Evolutionary conservation across 805 yeast genomes (phyloP).

Genomic region (Wickerhamomyces bisporus): DNA sequence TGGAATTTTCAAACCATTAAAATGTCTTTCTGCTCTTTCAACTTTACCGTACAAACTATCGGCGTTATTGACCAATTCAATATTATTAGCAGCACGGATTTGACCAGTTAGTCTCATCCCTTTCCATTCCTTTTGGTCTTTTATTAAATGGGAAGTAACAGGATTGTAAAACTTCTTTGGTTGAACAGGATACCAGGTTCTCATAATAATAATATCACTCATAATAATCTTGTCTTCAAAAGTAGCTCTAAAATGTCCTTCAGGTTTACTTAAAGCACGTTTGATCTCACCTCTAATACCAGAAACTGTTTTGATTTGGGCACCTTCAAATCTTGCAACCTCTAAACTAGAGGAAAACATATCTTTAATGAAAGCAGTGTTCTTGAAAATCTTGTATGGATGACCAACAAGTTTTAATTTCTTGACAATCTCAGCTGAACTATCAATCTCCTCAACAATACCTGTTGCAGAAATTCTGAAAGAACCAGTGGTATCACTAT

Average conservation of each 20-base stretch:
- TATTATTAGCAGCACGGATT: constrained; percentile 69
- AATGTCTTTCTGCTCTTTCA: constrained; percentile 78
- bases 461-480: constrained; percentile 98
- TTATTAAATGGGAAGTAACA: constrained; percentile 79
- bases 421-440: constrained; percentile 86
- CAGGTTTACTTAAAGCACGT: constrained; percentile 89
- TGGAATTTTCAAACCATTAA: constrained; percentile 87
- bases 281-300: constrained; percentile 98
- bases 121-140: constrained; percentile 81
- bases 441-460: constrained; percentile 88
- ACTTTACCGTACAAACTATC: constrained; percentile 60
- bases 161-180: constrained; percentile 93
- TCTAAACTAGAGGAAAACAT: constrained; percentile 92
- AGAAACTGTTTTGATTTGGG: constrained; percentile 91
- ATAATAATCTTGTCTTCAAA: constrained; percentile 92
- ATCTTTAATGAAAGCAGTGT: constrained; percentile 95
- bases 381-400: constrained; percentile 89
- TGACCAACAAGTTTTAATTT: constrained; percentile 92
- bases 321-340: constrained; percentile 97
- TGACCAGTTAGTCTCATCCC: constrained; percentile 97
- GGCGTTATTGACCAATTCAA: constrained; percentile 56
- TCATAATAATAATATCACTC: constrained; percentile 83
- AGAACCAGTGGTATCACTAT: constrained; percentile 77
- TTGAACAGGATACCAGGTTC: constrained; percentile 96
- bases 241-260: constrained; percentile 93